A percentile compares a stretch with the other conserved stretches of the same genome.
Evolutionary conservation across 768 basidiomycete species (phyloP).

Genomic region (Lepiota venenata): DNA sequence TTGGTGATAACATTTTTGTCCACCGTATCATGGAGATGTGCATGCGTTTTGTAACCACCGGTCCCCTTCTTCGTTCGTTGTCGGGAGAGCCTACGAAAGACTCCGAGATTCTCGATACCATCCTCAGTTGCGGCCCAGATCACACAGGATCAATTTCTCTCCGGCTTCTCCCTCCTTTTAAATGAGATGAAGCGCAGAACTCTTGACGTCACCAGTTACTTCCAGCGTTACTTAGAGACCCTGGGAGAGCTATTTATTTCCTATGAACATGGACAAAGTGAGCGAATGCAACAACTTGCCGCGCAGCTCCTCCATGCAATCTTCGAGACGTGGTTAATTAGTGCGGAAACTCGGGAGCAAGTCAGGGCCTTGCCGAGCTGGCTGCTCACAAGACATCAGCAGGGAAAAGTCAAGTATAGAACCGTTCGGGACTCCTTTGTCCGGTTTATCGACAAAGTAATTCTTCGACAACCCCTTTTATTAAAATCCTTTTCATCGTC

Average conservation of each 20-base stretch:
- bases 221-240: slow-evolving; percentile 51
- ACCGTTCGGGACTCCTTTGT: slow-evolving; percentile 59
- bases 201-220: slow-evolving; percentile 47
- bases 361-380: slow-evolving; percentile 45
- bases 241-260: slow-evolving; percentile 47
- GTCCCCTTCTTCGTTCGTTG: slow-evolving; percentile 60
- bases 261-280: slow-evolving; percentile 55
- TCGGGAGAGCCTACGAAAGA: slow-evolving; percentile 61
- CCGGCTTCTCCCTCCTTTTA: slow-evolving; percentile 55
- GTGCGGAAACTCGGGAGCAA: not conserved
- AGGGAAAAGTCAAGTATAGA: slow-evolving; percentile 55
- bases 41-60: slow-evolving; percentile 55
- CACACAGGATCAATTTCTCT: slow-evolving; percentile 51
- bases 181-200: slow-evolving; percentile 50
- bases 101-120: slow-evolving; percentile 51
- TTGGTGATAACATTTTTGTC: slow-evolving; percentile 7
- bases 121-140: slow-evolving; percentile 40
- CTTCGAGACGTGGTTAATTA: slow-evolving; percentile 50
- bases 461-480: slow-evolving; percentile 50
- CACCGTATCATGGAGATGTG: slow-evolving; percentile 47
- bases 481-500: slow-evolving; percentile 43
- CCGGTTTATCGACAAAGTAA: slow-evolving; percentile 62
- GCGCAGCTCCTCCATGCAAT: slow-evolving; percentile 68
- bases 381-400: slow-evolving; percentile 43
- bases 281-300: slow-evolving; percentile 47